A percentile compares a stretch with the other conserved stretches of the same genome.
These are phyloP conservation scores for Elsinoe necatrix DNA, from an alignment of 2,329 filamentous ascomycete species.

Conservation along the genomic window DNA sequence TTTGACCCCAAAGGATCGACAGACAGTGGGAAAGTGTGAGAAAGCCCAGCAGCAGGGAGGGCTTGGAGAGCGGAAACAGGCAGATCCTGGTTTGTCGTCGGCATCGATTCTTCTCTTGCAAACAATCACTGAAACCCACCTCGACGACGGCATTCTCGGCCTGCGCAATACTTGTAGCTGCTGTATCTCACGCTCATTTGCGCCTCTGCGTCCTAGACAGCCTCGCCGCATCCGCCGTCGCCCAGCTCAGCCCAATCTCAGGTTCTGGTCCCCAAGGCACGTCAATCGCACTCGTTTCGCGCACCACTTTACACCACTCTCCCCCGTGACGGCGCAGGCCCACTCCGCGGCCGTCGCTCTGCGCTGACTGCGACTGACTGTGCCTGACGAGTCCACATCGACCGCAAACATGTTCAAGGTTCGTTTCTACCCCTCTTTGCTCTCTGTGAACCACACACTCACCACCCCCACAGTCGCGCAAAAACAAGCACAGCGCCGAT, in stretches of 20 bases:
- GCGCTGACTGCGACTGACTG: not conserved
- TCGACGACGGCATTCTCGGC: not conserved
- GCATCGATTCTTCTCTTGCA: not conserved
- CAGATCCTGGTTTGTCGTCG: not conserved
- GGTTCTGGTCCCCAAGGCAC: not conserved
- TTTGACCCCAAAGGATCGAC: not conserved
- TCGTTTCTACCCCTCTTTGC: not conserved
- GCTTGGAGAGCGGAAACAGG: not conserved
- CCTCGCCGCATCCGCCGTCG: not conserved
- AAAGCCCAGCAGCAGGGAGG: not conserved
- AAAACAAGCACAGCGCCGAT: slow-evolving; percentile 31
- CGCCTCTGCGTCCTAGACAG: not conserved
- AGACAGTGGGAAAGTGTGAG: not conserved
- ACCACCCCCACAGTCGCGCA: slow-evolving; percentile 12
- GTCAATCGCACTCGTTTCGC: not conserved
- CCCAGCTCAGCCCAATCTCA: not conserved
- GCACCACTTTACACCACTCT: not conserved
- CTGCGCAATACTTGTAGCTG: not conserved
- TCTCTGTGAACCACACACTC: not conserved
- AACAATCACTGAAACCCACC: not conserved
- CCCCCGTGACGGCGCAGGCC: slow-evolving; percentile 7
- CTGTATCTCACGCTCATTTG: not conserved
- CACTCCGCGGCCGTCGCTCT: slow-evolving; percentile 4
- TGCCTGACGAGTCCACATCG: not conserved
- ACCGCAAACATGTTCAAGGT: slow-evolving; percentile 13